A percentile compares a stretch with the other conserved stretches of the same genome.
Evolutionary conservation across 805 yeast genomes (phyloP).

Genomic region (Alloascoidea hylecoeti): DNA sequence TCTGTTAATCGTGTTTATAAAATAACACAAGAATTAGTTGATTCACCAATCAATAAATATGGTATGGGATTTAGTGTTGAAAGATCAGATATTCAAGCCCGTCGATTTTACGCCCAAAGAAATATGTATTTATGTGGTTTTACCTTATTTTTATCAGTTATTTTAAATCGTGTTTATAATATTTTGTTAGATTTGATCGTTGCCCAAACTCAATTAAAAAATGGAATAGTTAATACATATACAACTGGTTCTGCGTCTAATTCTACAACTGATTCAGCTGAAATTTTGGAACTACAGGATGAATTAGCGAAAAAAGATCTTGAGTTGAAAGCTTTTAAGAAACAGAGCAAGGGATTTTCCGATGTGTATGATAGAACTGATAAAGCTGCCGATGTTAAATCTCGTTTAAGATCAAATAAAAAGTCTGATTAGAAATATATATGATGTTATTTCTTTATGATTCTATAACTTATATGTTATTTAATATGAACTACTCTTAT

Average conservation of each 20-base stretch:
- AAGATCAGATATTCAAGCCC: conserved; percentile 74
- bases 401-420: conserved; percentile 6
- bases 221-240: too few species aligned
- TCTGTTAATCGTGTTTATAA: conserved; percentile 72
- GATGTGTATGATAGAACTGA: conserved; percentile 54
- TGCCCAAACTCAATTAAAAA: too few species aligned
- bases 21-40: conserved; percentile 50
- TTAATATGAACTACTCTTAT: conserved; percentile 77
- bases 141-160: conserved; percentile 78
- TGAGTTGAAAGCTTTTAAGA: conserved; percentile 54
- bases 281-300: conserved; percentile 31
- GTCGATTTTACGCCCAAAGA: conserved; percentile 92
- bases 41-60: too few species aligned
- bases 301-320: conserved; percentile 44
- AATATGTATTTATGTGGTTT: conserved; percentile 93
- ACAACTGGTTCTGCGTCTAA: too few species aligned
- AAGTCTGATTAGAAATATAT: conserved; percentile 2
- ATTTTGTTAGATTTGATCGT: conserved; percentile 59
- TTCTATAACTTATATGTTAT: conserved; percentile 3
- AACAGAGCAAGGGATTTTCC: conserved; percentile 54
- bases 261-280: too few species aligned
- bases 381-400: too few species aligned
- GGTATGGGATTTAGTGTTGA: too few species aligned
- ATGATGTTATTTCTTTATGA: neutral
- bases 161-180: conserved; percentile 71